Evolutionary conservation across 768 basidiomycete genomes (phyloP).

Genomic region (Boletus rubroflammeus): DNA sequence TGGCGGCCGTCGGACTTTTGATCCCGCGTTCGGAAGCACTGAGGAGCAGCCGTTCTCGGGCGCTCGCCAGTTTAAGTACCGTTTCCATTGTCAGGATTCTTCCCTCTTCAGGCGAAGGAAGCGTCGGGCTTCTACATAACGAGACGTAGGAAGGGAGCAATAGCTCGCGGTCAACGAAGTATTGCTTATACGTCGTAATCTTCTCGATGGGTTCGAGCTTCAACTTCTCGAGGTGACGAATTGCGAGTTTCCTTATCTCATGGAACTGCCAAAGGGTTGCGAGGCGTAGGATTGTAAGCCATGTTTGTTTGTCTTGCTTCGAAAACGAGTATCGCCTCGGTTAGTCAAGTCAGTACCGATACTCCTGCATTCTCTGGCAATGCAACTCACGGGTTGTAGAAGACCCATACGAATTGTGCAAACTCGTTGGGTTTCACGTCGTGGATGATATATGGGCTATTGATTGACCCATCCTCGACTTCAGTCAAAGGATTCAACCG

Average conservation of each 20-base stretch:
- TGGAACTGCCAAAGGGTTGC: constrained; percentile 53
- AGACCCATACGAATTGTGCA: constrained; percentile 48
- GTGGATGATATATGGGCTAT: constrained; percentile 8
- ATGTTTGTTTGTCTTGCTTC: constrained; percentile 45
- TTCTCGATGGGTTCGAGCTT: constrained; percentile 47
- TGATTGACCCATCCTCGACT: neutral
- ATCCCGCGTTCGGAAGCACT: constrained; percentile 31
- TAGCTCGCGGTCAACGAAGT: constrained; percentile 44
- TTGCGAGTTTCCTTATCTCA: constrained; percentile 47
- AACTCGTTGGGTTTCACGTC: constrained; percentile 40
- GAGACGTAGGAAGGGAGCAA: constrained; percentile 51
- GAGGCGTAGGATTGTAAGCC: constrained; percentile 53
- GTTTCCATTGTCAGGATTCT: constrained; percentile 55
- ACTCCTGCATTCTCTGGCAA: too few relatives aligned
- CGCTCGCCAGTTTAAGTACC: constrained; percentile 46
- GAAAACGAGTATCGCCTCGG: constrained; percentile 55
- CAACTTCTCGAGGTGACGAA: constrained; percentile 53
- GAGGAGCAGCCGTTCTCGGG: constrained; percentile 45
- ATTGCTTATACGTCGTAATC: constrained; percentile 53
- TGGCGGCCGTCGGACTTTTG: constrained; percentile 26
- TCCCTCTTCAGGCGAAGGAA: constrained; percentile 54
- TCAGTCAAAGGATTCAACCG: constrained; percentile 17
- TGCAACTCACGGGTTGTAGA: constrained; percentile 42
- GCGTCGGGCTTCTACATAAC: constrained; percentile 47
- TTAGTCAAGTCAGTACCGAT: neutral